Conservation (phyloP, 2,329 filamentous ascomycete species). For the Botrytis cinerea region DNA sequence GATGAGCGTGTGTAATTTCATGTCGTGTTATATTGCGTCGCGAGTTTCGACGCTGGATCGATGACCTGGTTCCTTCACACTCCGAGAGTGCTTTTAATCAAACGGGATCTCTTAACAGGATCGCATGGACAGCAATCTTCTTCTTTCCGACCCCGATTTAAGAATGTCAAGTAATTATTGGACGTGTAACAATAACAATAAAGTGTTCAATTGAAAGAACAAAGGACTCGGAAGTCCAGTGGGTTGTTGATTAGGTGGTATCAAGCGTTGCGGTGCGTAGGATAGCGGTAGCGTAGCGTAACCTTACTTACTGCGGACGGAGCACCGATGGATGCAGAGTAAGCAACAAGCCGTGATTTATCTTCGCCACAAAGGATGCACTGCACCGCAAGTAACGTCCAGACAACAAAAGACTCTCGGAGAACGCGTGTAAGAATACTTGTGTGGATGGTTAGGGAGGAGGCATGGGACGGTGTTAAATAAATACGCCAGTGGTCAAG, state of each 20-base stretch:
- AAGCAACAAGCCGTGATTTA: not conserved
- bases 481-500: not conserved
- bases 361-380: slow-evolving; percentile 7
- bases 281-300: not conserved
- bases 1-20: slow-evolving; percentile 50
- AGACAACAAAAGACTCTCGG: not conserved
- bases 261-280: slow-evolving; percentile 3
- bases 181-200: slow-evolving; percentile 6
- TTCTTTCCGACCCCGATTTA: not conserved
- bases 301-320: not conserved
- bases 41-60: slow-evolving; percentile 5
- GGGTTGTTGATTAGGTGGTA: slow-evolving; percentile 11
- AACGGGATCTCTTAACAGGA: slow-evolving; percentile 24
- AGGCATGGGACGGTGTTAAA: not conserved
- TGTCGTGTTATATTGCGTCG: slow-evolving; percentile 25
- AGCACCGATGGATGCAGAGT: not conserved
- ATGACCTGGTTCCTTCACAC: not conserved
- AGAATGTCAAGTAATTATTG: not conserved
- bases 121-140: slow-evolving; percentile 32
- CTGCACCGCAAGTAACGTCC: not conserved
- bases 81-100: not conserved
- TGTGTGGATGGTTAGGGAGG: not conserved
- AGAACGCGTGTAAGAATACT: not conserved
- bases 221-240: slow-evolving; percentile 18
- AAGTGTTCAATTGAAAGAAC: slow-evolving; percentile 12